Base-by-base conservation (phyloP, 768 basidiomycete species). In the Boletus patriciae region DNA sequence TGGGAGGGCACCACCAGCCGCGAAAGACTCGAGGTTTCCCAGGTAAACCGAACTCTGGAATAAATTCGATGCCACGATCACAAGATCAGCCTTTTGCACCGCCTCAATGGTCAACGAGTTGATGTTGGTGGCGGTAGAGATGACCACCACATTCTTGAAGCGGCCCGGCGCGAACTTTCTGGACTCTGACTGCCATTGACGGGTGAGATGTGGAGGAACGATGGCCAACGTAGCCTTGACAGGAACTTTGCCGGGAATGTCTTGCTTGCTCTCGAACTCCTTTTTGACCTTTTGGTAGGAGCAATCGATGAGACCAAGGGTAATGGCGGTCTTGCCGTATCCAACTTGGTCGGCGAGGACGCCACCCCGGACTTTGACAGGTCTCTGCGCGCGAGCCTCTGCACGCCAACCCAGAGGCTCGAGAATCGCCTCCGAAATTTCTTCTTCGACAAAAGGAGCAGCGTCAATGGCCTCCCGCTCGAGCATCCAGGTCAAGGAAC, bases 281-380 rank as follows among this genome's bases (percentile, higher is more conserved):
- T 80, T 76, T 52, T 76, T 72, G 47, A 87, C 82, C 18, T 73
- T 72, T 61, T 83, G 79, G 19, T 76, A 73, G 21, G 85, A 78
- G 66, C 87, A 86, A 65, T 93, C 90, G 59, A 97, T 88, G 57
- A 98, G 80, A 19, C 88, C 94, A 29, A 98, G 80, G 3, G 92
- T 94, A 61, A 97, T 95, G 21, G 94, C 94, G 0, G 95, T 98
- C 76, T 98, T 98, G 18, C 95, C 95, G 66, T 98, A 98, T 49
- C 95, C 95, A 58, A 98, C 95, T 75, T 95, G 89, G 65, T 98
- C 95, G 13, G 94, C 94, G 44, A 97, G 83, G 46, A 97, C 94
- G 12, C 95, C 94, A 18, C 95, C 94, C 52, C 90, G 81, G 41
- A 97, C 75, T 57, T 74, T 80, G 50, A 92, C 80, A 1, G 87